Evolutionary conservation across 2,329 filamentous ascomycete genomes (phyloP), one percentile per base, ranked within the genome.

Genomic region (Pseudogymnoascus verrucosus): DNA sequence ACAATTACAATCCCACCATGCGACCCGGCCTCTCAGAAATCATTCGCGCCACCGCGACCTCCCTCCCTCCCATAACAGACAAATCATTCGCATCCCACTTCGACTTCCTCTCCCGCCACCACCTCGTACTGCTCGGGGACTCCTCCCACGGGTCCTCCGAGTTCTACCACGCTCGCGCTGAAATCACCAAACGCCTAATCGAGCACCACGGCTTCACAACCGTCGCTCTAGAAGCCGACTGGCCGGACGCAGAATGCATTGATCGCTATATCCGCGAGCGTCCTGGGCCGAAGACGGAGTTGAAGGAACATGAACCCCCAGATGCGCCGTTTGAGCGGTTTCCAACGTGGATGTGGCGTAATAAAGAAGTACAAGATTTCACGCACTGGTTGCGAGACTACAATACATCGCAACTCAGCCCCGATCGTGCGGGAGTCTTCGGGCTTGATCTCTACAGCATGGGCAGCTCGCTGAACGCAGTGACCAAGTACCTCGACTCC

Each of bases 311-410:
- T 5, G 70, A 76, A 31, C 47, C 47, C 4, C 47, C 26, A 3
- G 23, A 54, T 11, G 74, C 76, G 39, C 74, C 76, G 5, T 83
- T 83, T 68, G 73, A 78, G 40, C 75, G 80, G 26, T 83, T 83
- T 59, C 81, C 81, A 12, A 79, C 77, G 3, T 83, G 80, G 81
- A 83, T 83, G 80, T 83, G 81, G 81, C 76, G 81, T 10, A 83
- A 83, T 65, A 70, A 72, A 12, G 81, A 83, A 66, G 77, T 82
- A 67, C 78, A 81, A 63, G 75, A 76, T 2, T 78, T 83, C 59
- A 76, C 79, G 10, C 78, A 82, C 67, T 84, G 80, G 81, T 74
- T 83, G 71, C 75, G 80, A 5, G 69, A 76, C 19, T 75, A 75
- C 66, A 54, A 54, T 31, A 2, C 14, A 5, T 14, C 11, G 11